phyloP scores from a whole-genome alignment of 352 stramenopile genomes.

The Globisporangium nagaii region DNA sequence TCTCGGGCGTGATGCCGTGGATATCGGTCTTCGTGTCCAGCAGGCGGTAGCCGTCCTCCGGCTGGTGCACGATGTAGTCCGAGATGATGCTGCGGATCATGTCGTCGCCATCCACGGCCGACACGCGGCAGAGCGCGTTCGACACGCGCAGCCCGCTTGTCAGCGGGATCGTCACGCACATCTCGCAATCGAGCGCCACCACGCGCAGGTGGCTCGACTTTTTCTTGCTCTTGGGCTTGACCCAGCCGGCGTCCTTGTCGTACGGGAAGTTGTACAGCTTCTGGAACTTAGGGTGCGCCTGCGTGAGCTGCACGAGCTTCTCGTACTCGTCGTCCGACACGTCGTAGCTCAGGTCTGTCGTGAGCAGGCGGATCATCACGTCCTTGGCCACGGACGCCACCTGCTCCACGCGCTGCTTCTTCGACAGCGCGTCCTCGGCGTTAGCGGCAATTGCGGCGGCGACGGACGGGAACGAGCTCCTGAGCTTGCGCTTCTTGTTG shows the following conservation, averaged over 20 bases:
- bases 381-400: conserved; percentile 61
- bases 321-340: conserved; percentile 62
- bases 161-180: conserved; percentile 63
- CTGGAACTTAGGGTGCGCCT: conserved; percentile 48
- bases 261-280: conserved; percentile 56
- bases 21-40: conserved; percentile 81
- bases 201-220: conserved; percentile 59
- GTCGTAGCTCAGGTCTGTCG: conserved; percentile 49
- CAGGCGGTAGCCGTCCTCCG: conserved; percentile 48
- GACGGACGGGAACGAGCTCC: neutral
- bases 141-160: conserved; percentile 22
- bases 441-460: neutral
- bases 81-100: conserved; percentile 66
- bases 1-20: conserved; percentile 67
- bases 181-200: conserved; percentile 82
- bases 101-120: conserved; percentile 73
- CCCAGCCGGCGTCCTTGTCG: conserved; percentile 32
- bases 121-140: conserved; percentile 74
- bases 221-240: conserved; percentile 57
- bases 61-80: conserved; percentile 83
- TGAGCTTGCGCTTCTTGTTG: conserved; percentile 9
- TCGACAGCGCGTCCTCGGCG: conserved; percentile 9
- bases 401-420: conserved; percentile 63
- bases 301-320: conserved; percentile 58
- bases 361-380: conserved; percentile 61